These are phyloP conservation scores for Boletus sensibilis DNA, from an alignment of 768 basidiomycete species.

Conservation along the genomic window DNA sequence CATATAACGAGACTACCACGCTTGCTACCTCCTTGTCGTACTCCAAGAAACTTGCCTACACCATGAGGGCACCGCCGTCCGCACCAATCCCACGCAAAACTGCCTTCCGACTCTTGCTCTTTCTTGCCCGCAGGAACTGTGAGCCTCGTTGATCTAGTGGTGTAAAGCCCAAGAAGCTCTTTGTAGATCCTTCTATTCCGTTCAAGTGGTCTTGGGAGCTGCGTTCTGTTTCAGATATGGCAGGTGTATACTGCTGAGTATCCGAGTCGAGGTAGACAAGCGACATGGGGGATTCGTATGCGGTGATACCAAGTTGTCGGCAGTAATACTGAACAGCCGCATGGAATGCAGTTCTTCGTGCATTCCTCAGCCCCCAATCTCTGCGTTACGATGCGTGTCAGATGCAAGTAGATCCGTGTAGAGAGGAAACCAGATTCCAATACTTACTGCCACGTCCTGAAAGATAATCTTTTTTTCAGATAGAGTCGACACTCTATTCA, in stretches of 20 bases:
- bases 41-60: slow-evolving; percentile 6
- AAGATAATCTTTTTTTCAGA: slow-evolving; percentile 7
- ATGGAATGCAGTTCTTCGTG: slow-evolving; percentile 74
- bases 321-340: slow-evolving; percentile 75
- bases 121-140: slow-evolving; percentile 27
- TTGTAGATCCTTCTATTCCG: slow-evolving; percentile 11
- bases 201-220: slow-evolving; percentile 5
- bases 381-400: slow-evolving; percentile 14
- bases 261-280: slow-evolving; percentile 44
- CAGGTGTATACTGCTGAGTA: slow-evolving; percentile 7
- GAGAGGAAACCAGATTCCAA: background rate
- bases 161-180: slow-evolving; percentile 29
- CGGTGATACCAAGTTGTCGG: slow-evolving; percentile 64
- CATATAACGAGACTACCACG: background rate
- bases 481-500: background rate
- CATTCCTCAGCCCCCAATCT: slow-evolving; percentile 62
- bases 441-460: slow-evolving; percentile 37
- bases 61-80: slow-evolving; percentile 17
- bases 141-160: slow-evolving; percentile 23
- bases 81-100: slow-evolving; percentile 33
- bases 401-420: background rate
- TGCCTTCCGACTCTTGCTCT: slow-evolving; percentile 36
- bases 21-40: background rate
- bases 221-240: background rate
- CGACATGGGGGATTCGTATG: slow-evolving; percentile 60